A percentile compares a stretch with the other conserved stretches of the same genome.
phyloP scores from a whole-genome alignment of 1,284 basidiomycete genomes.

The Trichosporon sp. region DNA sequence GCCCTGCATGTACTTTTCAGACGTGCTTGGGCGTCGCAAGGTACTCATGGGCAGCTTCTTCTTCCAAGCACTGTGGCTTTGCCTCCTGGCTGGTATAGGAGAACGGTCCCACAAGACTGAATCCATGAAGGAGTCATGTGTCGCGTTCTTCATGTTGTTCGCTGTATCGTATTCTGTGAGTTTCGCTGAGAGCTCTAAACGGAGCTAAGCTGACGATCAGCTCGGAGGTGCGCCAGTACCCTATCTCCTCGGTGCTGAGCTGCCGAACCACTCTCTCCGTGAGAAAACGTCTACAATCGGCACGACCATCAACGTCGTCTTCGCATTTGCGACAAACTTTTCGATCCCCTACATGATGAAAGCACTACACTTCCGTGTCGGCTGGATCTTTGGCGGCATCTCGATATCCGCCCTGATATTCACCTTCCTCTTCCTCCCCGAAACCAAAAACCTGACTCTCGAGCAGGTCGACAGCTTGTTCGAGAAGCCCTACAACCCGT shows the following conservation, averaged over 20 bases:
- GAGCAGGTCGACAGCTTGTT: slow-evolving; percentile 27
- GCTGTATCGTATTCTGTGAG: slow-evolving; percentile 17
- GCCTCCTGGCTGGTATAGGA: slow-evolving; percentile 25
- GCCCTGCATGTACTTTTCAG: slow-evolving; percentile 23
- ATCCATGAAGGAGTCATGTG: neutral
- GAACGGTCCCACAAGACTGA: slow-evolving; percentile 7
- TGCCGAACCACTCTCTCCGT: slow-evolving; percentile 24
- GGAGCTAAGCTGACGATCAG: slow-evolving; percentile 15
- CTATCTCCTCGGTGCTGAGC: slow-evolving; percentile 29
- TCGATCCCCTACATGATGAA: slow-evolving; percentile 24
- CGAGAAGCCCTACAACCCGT: neutral
- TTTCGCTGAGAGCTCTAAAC: neutral
- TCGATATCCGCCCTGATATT: slow-evolving; percentile 16
- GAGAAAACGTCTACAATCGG: slow-evolving; percentile 28
- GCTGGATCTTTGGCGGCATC: slow-evolving; percentile 26
- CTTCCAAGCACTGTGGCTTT: slow-evolving; percentile 21
- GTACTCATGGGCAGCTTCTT: slow-evolving; percentile 19
- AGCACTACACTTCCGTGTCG: slow-evolving; percentile 21
- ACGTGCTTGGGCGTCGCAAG: slow-evolving; percentile 20
- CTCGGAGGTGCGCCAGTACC: slow-evolving; percentile 25
- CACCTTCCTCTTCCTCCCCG: slow-evolving; percentile 23
- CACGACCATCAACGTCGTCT: slow-evolving; percentile 24
- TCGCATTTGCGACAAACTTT: slow-evolving; percentile 26
- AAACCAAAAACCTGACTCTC: slow-evolving; percentile 33
- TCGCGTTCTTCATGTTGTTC: slow-evolving; percentile 26